Base-by-base conservation (phyloP, 768 basidiomycete genomes). In the Naganishia kalamii region DNA sequence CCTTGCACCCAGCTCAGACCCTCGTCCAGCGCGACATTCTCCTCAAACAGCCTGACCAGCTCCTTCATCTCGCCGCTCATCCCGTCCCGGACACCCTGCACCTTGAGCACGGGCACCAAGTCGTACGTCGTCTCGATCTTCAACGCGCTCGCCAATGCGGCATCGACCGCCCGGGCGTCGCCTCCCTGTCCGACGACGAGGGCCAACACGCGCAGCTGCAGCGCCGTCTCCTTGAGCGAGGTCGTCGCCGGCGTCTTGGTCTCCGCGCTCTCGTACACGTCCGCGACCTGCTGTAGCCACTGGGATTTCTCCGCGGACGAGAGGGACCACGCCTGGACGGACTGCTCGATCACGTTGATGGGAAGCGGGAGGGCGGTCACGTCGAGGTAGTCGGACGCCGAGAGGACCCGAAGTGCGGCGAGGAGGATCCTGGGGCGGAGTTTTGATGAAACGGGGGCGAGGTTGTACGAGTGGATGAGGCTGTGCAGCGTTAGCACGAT, bases 391-490 rank as follows among this genome's bases (percentile, higher is more conserved):
- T 70, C 64, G 19, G 70, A 69, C n/a, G 65, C 50, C 17, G 74
- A 60, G 44, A 77, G 70, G 49, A 73, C 64, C 11, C 69, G 69
- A 41, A 77, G 69, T 37, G 76, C 71, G 33, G 73, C 48, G 33
- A 74, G 66, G 27, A 77, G 73, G 15, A 72, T 70, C 8, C 63
- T 50, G 4, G 76, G 68, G 43, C 76, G 72, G 33, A 75, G 70
- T n/a, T 72, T 46, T 1, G 76, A 77, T 7, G 69, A 40, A 15
- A 72, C 4, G 11, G 76, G 71, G 4, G 76, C 70, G 57, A 65
- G 71, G 71, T 77, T 77, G 73, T 77, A 77, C 44, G 73, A 71
- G 65, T 77, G 74, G 69, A 71, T 74, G 44, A 77, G 68, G 48
- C 76, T 77, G 50, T 12, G 23, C 8, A 32, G 10, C 19, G 15